These are phyloP conservation scores for Salix arbutifolia DNA, from an alignment of 345 rosid species.

Conservation along the genomic window DNA sequence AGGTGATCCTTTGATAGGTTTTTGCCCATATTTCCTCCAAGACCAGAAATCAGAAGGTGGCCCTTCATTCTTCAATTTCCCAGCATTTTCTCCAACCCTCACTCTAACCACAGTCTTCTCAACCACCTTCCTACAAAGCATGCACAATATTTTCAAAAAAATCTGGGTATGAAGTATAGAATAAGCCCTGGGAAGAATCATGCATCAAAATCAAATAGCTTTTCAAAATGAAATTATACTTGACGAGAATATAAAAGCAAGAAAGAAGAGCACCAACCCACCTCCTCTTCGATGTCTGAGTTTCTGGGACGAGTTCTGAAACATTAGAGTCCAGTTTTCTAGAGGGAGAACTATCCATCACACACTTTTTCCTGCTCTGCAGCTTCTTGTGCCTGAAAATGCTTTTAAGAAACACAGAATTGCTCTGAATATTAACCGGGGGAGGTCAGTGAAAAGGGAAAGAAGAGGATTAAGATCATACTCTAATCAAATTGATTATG, in stretches of 20 bases:
- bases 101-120: slow-evolving; percentile 58
- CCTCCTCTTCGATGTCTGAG: slow-evolving; percentile 54
- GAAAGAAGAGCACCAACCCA: slow-evolving; percentile 1
- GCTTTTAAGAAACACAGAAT: neutral
- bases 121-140: slow-evolving; percentile 42
- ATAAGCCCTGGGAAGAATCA: neutral
- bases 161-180: neutral
- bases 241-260: neutral
- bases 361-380: neutral
- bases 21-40: slow-evolving; percentile 76
- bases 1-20: slow-evolving; percentile 73
- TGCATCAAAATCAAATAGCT: neutral
- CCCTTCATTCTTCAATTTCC: slow-evolving; percentile 55
- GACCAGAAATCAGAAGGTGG: slow-evolving; percentile 72
- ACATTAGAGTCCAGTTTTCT: slow-evolving; percentile 27
- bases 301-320: slow-evolving; percentile 33
- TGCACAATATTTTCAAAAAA: neutral
- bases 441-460: neutral
- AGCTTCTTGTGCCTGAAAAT: slow-evolving; percentile 7
- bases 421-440: slow-evolving; percentile 5
- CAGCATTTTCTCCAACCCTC: slow-evolving; percentile 42
- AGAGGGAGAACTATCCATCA: slow-evolving; percentile 41
- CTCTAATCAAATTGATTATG: slow-evolving; percentile 14
- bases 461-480: slow-evolving; percentile 2
- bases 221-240: neutral